phyloP scores from a whole-genome alignment of 176 grass and related monocot genomes.

The Musa troglodytarum region DNA sequence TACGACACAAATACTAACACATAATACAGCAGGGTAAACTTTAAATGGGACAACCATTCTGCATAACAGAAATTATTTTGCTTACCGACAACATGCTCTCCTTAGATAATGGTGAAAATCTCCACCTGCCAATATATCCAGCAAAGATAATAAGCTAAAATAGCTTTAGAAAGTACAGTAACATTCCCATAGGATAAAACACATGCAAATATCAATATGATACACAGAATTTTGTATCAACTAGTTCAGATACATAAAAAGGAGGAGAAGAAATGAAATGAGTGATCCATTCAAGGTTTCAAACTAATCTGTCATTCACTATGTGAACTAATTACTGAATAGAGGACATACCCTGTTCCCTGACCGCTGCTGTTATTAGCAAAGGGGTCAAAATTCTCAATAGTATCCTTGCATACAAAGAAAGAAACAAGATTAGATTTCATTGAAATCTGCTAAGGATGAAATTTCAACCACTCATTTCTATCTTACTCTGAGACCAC shows the following conservation, averaged over 20 bases:
- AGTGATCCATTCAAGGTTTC: background rate
- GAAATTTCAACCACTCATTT: background rate
- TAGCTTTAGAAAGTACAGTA: too few species aligned
- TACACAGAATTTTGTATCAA: background rate
- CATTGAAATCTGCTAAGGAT: constrained; percentile 11
- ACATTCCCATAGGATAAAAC: background rate
- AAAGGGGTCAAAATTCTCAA: constrained; percentile 83
- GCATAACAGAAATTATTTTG: background rate
- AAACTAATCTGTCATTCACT: background rate
- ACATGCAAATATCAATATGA: background rate
- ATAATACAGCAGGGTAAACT: background rate
- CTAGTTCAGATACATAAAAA: too few species aligned
- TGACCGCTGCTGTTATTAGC: constrained; percentile 47
- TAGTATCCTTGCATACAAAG: constrained; percentile 60
- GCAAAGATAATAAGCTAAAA: background rate
- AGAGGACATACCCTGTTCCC: constrained; percentile 63
- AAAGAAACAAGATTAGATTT: constrained; percentile 19
- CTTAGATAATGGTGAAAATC: constrained; percentile 77
- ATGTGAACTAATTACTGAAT: background rate
- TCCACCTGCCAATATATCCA: constrained; percentile 45
- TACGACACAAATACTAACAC: background rate
- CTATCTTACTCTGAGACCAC: constrained; percentile 80
- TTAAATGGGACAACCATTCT: too few species aligned
- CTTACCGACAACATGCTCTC: constrained; percentile 72
- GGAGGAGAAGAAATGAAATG: background rate